These are phyloP conservation scores for Amanita exitialis DNA, from an alignment of 768 basidiomycete genomes.

Conservation along the genomic window DNA sequence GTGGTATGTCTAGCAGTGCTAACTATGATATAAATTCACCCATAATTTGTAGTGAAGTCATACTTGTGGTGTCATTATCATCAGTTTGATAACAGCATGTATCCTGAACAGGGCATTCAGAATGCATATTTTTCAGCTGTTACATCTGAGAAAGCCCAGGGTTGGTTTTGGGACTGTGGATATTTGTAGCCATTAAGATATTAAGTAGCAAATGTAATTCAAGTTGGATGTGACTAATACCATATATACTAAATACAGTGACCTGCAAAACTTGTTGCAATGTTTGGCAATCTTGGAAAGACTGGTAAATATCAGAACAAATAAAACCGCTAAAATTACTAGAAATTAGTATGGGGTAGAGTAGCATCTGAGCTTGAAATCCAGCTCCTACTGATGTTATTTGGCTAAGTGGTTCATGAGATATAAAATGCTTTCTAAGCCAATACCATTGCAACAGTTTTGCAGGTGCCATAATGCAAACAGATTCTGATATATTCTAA, in stretches of 20 bases:
- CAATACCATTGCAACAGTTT: no score
- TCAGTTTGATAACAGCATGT: constrained; percentile 8
- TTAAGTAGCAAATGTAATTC: not conserved
- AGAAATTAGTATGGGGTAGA: no score
- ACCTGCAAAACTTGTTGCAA: no score
- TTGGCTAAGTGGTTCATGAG: no score
- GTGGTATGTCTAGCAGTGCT: constrained; percentile 10
- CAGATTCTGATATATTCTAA: no score
- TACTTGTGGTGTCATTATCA: constrained; percentile 14
- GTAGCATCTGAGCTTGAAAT: no score
- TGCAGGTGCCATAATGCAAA: no score
- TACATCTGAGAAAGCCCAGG: constrained; percentile 13
- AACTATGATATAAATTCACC: not conserved
- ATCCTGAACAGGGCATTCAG: constrained; percentile 9
- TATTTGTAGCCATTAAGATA: constrained; percentile 5
- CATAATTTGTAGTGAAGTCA: constrained; percentile 14
- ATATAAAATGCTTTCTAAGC: no score
- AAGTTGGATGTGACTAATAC: constrained; percentile 1
- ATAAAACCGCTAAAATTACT: no score
- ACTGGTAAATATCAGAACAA: no score
- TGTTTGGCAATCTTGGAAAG: no score
- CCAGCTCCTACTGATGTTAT: no score
- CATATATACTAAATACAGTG: not conserved
- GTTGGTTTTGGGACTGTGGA: constrained; percentile 14
- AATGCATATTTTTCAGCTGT: constrained; percentile 10